phyloP scores from a whole-genome alignment of 2,329 filamentous ascomycete genomes.

The Penicillium sp. region DNA sequence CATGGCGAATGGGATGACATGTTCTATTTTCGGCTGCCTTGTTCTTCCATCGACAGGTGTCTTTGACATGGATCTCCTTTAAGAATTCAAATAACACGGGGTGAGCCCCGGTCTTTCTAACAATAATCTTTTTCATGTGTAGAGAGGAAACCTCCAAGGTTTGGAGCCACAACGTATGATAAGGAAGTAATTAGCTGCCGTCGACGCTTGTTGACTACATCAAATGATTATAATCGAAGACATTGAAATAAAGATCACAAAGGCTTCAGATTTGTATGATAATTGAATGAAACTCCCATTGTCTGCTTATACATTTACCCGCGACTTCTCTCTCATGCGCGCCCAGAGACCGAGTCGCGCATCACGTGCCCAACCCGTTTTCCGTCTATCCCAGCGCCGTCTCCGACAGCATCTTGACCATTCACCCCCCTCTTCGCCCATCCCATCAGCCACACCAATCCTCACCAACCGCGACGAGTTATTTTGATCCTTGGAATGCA shows the following conservation, averaged over 20 bases:
- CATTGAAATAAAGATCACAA: background rate
- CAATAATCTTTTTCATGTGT: background rate
- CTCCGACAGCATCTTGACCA: slow-evolving; percentile 17
- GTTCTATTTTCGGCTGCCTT: slow-evolving; percentile 1
- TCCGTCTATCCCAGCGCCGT: slow-evolving; percentile 29
- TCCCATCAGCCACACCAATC: slow-evolving; percentile 5
- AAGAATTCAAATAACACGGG: background rate
- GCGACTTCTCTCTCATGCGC: background rate
- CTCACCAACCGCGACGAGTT: slow-evolving; percentile 13
- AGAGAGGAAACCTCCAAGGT: background rate
- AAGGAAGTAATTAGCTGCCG: background rate
- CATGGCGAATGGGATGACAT: slow-evolving; percentile 1
- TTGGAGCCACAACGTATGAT: background rate
- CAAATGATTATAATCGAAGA: background rate
- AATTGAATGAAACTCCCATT: background rate
- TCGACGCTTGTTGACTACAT: background rate
- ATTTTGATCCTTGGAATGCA: slow-evolving; percentile 29
- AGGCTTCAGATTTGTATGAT: background rate
- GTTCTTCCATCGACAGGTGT: slow-evolving; percentile 8
- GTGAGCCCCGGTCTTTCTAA: background rate
- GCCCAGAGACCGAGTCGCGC: slow-evolving; percentile 8
- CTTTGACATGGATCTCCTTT: slow-evolving; percentile 10
- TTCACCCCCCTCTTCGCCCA: slow-evolving; percentile 16
- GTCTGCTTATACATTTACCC: background rate
- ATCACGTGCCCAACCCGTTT: slow-evolving; percentile 29